These are phyloP conservation scores for Desmodesmus armatus DNA, from an alignment of 139 green algal species.

Conservation along the genomic window DNA sequence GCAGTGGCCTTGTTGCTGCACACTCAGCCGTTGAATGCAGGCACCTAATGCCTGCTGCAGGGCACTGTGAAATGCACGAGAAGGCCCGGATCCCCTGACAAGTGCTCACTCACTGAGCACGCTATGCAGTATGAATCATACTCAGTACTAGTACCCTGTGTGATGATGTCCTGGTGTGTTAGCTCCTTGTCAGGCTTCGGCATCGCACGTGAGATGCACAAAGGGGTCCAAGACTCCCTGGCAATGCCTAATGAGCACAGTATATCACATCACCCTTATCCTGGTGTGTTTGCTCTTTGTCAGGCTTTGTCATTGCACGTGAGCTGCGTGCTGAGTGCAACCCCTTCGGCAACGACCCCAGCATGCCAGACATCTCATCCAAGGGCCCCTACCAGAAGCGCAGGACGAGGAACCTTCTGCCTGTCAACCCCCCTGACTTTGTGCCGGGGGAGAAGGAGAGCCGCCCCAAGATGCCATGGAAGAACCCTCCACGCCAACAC, in stretches of 20 bases:
- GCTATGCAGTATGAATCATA: no score
- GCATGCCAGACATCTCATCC: conserved; percentile 32
- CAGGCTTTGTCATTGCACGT: conserved; percentile 26
- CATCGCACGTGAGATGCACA: no score
- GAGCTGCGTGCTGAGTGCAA: conserved; percentile 9
- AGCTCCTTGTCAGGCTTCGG: no score
- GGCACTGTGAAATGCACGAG: no score
- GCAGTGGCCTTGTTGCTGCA: neutral
- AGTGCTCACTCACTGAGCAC: no score
- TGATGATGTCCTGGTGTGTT: no score
- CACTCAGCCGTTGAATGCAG: no score
- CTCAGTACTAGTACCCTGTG: no score
- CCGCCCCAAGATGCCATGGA: neutral
- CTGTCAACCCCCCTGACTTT: neutral
- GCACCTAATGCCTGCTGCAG: no score
- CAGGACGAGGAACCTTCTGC: neutral
- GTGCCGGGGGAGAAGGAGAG: conserved; percentile 19
- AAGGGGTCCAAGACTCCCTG: no score
- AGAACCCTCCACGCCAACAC: conserved; percentile 9
- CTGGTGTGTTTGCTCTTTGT: neutral
- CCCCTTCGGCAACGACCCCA: neutral
- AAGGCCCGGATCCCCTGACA: no score
- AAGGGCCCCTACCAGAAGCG: neutral
- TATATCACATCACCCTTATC: neutral
- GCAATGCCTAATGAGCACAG: neutral